Conservation (phyloP, 768 basidiomycete species). For the Mycena epipterygia region DNA sequence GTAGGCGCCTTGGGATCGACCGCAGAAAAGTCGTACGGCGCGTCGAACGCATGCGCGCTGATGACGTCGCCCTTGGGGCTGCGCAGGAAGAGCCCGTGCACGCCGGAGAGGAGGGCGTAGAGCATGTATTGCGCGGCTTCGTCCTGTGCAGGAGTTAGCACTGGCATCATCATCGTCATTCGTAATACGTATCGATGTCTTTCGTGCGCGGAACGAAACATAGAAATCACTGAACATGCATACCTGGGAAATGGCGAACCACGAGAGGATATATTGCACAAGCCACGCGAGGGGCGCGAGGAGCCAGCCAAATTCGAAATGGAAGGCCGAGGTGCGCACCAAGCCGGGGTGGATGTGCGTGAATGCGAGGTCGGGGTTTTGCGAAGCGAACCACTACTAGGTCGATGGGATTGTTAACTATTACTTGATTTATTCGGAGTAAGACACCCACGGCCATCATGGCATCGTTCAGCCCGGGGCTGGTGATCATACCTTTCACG, state of each 20-base stretch:
- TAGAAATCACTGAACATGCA: background rate
- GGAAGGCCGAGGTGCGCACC: background rate
- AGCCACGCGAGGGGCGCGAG: slow-evolving; percentile 11
- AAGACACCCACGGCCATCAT: background rate
- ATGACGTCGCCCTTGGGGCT: background rate
- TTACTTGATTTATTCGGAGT: too few relatives aligned
- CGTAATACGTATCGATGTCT: too few relatives aligned
- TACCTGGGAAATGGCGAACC: background rate
- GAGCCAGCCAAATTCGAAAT: background rate
- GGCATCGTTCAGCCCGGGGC: slow-evolving; percentile 7
- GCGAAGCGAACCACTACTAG: background rate
- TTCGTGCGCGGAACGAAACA: too few relatives aligned
- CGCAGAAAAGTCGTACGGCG: background rate
- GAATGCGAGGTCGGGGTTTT: background rate
- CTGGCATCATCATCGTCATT: too few relatives aligned
- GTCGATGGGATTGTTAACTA: background rate
- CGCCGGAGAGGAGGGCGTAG: slow-evolving; percentile 8
- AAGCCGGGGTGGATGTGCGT: slow-evolving; percentile 15
- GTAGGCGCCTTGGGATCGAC: too few relatives aligned
- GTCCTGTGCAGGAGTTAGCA: background rate
- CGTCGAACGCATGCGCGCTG: background rate
- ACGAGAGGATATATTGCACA: background rate
- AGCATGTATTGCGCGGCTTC: slow-evolving; percentile 17
- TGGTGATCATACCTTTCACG: background rate
- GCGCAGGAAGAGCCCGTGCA: slow-evolving; percentile 13